Percentiles rank a stretch among this genome's conserved stretches.
Evolutionary conservation across 139 green algal genomes (phyloP).

Genomic region (Coelastrella sp.): DNA sequence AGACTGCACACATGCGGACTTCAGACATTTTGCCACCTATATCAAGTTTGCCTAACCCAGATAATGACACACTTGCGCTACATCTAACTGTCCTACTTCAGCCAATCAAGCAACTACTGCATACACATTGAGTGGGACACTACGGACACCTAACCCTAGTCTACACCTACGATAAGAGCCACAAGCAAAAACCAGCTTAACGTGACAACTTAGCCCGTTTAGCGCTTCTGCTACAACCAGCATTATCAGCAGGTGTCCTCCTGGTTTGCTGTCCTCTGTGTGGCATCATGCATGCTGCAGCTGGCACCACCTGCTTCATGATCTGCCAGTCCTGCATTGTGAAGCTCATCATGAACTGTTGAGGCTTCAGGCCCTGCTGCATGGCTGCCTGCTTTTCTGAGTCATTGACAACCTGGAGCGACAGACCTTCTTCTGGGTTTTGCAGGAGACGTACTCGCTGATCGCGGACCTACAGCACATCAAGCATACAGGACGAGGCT

Average conservation of each 20-base stretch:
- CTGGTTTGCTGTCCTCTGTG: slow-evolving; percentile 9
- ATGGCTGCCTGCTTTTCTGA: slow-evolving; percentile 14
- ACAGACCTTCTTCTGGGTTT: slow-evolving; percentile 48
- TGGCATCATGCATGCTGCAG: slow-evolving; percentile 56
- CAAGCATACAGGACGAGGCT: neutral
- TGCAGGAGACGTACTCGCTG: slow-evolving; percentile 51
- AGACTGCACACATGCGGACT: too few species aligned
- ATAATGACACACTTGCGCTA: too few species aligned
- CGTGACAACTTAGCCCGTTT: neutral
- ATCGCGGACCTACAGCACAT: slow-evolving; percentile 64
- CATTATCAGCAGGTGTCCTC: neutral
- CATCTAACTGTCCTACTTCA: too few species aligned
- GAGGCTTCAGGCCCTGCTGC: slow-evolving; percentile 25
- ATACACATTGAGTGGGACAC: too few species aligned
- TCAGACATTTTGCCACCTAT: too few species aligned
- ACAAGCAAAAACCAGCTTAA: neutral
- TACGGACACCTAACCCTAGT: too few species aligned
- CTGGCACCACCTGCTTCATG: slow-evolving; percentile 53
- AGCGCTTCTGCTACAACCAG: neutral
- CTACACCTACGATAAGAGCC: too few species aligned
- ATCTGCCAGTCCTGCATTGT: slow-evolving; percentile 70
- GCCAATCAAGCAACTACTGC: too few species aligned
- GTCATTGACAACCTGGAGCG: slow-evolving; percentile 36
- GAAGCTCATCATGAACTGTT: slow-evolving; percentile 74
- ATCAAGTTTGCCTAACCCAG: too few species aligned